Conservation (phyloP, 2,329 filamentous ascomycete genomes). For the Tolypocladium guangdongense region DNA sequence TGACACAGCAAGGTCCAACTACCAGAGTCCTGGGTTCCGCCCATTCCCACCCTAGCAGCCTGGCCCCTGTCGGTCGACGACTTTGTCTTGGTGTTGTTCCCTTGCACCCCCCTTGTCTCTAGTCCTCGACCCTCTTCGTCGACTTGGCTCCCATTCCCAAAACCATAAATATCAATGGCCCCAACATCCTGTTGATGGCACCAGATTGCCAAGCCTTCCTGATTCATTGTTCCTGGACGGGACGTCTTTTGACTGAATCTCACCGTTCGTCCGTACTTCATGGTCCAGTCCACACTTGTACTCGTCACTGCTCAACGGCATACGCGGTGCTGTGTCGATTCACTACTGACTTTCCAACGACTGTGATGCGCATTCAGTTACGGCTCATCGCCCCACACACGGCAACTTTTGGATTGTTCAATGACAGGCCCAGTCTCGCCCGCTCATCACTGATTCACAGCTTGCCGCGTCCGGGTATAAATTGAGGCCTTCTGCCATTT, state of each 20-base stretch:
- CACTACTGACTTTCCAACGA: background rate
- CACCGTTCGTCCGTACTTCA: background rate
- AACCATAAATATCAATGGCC: slow-evolving; percentile 23
- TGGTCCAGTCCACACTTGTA: background rate
- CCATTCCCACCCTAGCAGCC: slow-evolving; percentile 8
- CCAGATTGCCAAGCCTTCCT: background rate
- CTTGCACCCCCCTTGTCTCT: slow-evolving; percentile 2
- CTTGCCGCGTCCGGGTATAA: background rate
- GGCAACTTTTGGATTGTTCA: background rate
- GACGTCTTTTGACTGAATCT: background rate
- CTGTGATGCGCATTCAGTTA: background rate
- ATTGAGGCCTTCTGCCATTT: background rate
- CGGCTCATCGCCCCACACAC: background rate
- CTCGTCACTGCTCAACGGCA: background rate
- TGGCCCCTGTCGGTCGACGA: slow-evolving; percentile 3
- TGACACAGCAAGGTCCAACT: slow-evolving; percentile 5
- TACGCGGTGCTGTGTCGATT: background rate
- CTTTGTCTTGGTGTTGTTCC: slow-evolving; percentile 3
- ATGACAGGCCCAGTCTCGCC: background rate
- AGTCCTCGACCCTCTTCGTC: background rate
- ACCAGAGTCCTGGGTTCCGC: slow-evolving; percentile 9
- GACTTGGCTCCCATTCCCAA: slow-evolving; percentile 7
- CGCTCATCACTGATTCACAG: background rate
- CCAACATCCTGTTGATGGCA: slow-evolving; percentile 10
- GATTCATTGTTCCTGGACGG: background rate